phyloP scores from a whole-genome alignment of 2,329 filamentous ascomycete species.

The Talaromyces sp. region DNA sequence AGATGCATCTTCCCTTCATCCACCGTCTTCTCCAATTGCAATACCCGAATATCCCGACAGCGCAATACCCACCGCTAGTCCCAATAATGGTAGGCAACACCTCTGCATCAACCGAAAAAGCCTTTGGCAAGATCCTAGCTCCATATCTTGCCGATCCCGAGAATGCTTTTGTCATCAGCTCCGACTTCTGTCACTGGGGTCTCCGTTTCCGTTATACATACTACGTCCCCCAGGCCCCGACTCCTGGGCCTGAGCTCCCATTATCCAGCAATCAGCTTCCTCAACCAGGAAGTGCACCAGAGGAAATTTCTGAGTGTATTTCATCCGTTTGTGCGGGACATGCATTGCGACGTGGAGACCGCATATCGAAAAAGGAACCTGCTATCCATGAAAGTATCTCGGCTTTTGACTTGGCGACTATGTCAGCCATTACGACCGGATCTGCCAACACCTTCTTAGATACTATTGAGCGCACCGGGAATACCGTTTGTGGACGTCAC shows the following conservation, averaged over 20 bases:
- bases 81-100: constrained; percentile 86
- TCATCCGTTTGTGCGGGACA: constrained; percentile 33
- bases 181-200: constrained; percentile 98
- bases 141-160: constrained; percentile 73
- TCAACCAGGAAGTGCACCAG: constrained; percentile 34
- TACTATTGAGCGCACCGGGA: constrained; percentile 71
- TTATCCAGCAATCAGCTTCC: constrained; percentile 47
- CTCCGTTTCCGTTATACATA: constrained; percentile 78
- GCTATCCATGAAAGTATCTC: constrained; percentile 84
- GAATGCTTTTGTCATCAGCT: constrained; percentile 85
- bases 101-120: constrained; percentile 64
- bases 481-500: constrained; percentile 93
- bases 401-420: constrained; percentile 76
- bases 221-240: constrained; percentile 62
- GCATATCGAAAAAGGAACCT: constrained; percentile 40
- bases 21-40: constrained; percentile 71
- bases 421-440: constrained; percentile 81
- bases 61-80: constrained; percentile 71
- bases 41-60: constrained; percentile 50
- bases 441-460: constrained; percentile 69
- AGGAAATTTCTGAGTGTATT: constrained; percentile 31
- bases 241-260: constrained; percentile 38
- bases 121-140: constrained; percentile 70
- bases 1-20: constrained; percentile 95
- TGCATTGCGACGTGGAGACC: constrained; percentile 33